Evolutionary conservation across 371 early-diverging fungal genomes (phyloP).

Genomic region (Mucor indicus): DNA sequence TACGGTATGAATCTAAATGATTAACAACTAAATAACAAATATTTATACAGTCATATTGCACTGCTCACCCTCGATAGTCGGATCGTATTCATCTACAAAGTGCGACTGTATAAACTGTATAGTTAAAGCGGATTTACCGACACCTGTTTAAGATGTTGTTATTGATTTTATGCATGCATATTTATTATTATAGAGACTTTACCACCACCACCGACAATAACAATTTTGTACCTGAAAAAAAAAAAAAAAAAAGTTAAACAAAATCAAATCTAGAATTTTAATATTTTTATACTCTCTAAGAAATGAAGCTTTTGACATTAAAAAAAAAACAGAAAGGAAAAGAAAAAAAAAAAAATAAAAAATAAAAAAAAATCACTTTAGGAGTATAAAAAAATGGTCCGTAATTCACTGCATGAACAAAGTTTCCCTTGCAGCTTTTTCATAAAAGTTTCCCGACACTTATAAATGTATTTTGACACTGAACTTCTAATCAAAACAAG

Average conservation of each 20-base stretch:
- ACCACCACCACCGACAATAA: constrained; percentile 64
- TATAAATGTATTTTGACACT: too few species aligned
- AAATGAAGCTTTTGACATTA: constrained; percentile 27
- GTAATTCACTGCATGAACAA: constrained; percentile 19
- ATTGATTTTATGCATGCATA: background rate
- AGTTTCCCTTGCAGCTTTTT: constrained; percentile 16
- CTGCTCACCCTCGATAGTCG: constrained; percentile 81
- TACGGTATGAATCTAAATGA: constrained; percentile 88
- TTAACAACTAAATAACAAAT: background rate
- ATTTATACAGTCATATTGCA: too few species aligned
- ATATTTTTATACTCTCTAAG: constrained; percentile 23
- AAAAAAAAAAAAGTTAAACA: background rate
- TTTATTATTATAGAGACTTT: constrained; percentile 21
- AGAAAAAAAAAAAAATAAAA: constrained; percentile 4
- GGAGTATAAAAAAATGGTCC: constrained; percentile 2
- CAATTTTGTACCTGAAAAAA: constrained; percentile 17
- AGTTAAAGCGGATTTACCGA: constrained; percentile 86
- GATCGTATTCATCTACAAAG: constrained; percentile 93
- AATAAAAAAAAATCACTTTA: background rate
- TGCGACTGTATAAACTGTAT: constrained; percentile 90
- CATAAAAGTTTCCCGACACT: too few species aligned
- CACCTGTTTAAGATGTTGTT: constrained; percentile 36
- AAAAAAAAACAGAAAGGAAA: constrained; percentile 1
- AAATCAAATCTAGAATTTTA: background rate
- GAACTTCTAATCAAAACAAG: too few species aligned